These are phyloP conservation scores for Phytophthora rubi DNA, from an alignment of 352 stramenopile genomes.

Conservation along the genomic window DNA sequence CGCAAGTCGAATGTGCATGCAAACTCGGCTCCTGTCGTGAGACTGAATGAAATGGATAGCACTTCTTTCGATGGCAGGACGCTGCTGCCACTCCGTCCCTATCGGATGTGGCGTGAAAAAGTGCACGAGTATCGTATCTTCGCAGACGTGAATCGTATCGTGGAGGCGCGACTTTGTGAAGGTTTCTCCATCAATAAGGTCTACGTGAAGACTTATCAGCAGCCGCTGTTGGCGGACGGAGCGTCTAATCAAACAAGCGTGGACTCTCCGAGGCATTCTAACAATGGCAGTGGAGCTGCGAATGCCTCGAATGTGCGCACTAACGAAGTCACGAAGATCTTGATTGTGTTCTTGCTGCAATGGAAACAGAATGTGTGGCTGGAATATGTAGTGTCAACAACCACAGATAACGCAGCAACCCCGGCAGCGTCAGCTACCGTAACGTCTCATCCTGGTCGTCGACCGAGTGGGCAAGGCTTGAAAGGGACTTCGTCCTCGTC, in stretches of 20 bases:
- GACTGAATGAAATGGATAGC: constrained; percentile 71
- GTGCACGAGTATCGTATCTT: constrained; percentile 90
- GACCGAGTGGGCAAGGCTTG: constrained; percentile 31
- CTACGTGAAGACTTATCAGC: constrained; percentile 60
- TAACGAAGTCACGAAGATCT: constrained; percentile 65
- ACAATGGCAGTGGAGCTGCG: constrained; percentile 12
- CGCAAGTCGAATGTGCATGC: constrained; percentile 73
- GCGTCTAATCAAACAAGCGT: constrained; percentile 3
- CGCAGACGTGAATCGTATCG: constrained; percentile 80
- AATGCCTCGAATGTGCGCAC: constrained; percentile 4
- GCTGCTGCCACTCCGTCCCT: constrained; percentile 72
- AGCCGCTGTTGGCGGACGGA: constrained; percentile 30
- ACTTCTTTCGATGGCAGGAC: constrained; percentile 73
- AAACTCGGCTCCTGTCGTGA: constrained; percentile 69
- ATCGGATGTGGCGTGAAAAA: constrained; percentile 89
- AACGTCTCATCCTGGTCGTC: constrained; percentile 16
- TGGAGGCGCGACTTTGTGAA: constrained; percentile 82
- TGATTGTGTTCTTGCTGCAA: constrained; percentile 85
- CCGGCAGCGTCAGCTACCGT: constrained; percentile 7
- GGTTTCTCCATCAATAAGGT: constrained; percentile 88
- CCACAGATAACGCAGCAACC: constrained; percentile 47
- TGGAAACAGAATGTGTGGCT: constrained; percentile 92
- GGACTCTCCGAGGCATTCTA: constrained; percentile 15
- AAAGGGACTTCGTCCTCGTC: constrained; percentile 34
- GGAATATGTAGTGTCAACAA: constrained; percentile 85